Percentiles rank a stretch among this genome's conserved stretches.
These are phyloP conservation scores for Pachysandra terminalis DNA, from an alignment of 164 flowering plant genomes.

Conservation along the genomic window DNA sequence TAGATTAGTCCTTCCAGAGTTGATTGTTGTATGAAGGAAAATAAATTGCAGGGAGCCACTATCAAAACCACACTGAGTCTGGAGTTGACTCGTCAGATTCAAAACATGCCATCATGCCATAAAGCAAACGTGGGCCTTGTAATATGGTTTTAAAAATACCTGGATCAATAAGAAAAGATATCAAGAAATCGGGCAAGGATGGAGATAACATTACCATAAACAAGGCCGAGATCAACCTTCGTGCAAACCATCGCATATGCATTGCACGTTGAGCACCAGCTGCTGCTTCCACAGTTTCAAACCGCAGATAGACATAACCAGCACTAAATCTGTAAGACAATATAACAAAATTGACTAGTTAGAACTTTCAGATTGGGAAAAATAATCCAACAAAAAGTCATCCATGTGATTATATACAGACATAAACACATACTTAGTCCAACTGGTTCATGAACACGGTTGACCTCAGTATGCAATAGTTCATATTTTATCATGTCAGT, in stretches of 20 bases:
- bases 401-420: too few relatives aligned
- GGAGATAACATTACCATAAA: constrained; percentile 57
- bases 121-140: not conserved
- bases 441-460: too few relatives aligned
- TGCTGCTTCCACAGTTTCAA: constrained; percentile 71
- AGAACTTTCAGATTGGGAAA: not conserved
- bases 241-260: constrained; percentile 91
- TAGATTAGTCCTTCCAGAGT: too few relatives aligned
- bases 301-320: constrained; percentile 76
- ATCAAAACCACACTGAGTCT: not conserved
- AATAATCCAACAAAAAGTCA: not conserved
- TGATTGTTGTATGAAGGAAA: too few relatives aligned
- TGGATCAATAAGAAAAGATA: not conserved
- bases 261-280: constrained; percentile 65
- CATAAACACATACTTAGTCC: too few relatives aligned
- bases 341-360: too few relatives aligned
- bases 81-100: not conserved
- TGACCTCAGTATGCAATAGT: too few relatives aligned
- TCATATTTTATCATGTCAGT: too few relatives aligned
- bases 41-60: not conserved
- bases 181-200: not conserved
- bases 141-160: too few relatives aligned
- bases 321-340: constrained; percentile 60
- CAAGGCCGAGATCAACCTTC: constrained; percentile 68
- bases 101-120: not conserved